Conservation (phyloP, 2,329 filamentous ascomycete genomes). For the Aspergillus sp. region DNA sequence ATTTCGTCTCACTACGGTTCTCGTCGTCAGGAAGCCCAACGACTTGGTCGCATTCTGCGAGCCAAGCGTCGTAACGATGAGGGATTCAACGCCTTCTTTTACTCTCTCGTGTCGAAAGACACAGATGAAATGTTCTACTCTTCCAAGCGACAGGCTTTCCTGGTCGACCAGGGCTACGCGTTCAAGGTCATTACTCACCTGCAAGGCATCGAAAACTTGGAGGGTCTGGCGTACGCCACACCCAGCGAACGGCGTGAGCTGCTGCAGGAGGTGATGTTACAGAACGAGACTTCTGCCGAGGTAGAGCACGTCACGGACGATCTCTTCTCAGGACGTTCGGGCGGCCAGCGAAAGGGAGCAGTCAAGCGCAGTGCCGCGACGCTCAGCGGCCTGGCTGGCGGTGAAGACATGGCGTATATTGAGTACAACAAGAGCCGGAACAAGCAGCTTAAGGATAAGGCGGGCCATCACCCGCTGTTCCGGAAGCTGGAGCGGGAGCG, state of each 20-base stretch:
- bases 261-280: conserved; percentile 83
- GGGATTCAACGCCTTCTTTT: conserved; percentile 99
- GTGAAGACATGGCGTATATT: conserved; percentile 95
- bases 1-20: conserved; percentile 98
- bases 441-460: conserved; percentile 65
- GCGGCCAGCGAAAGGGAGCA: conserved; percentile 54
- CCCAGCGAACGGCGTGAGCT: conserved; percentile 80
- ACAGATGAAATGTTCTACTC: conserved; percentile 98
- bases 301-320: conserved; percentile 71
- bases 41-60: conserved; percentile 86
- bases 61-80: conserved; percentile 96
- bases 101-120: conserved; percentile 94
- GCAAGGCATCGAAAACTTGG: conserved; percentile 82
- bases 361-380: conserved; percentile 80
- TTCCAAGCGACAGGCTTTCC: conserved; percentile 91
- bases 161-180: conserved; percentile 96
- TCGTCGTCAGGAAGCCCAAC: conserved; percentile 91
- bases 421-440: conserved; percentile 77
- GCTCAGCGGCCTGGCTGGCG: conserved; percentile 82
- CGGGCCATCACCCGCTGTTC: conserved; percentile 63
- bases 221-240: conserved; percentile 76
- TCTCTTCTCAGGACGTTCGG: conserved; percentile 61
- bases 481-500: conserved; percentile 66
- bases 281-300: conserved; percentile 73
- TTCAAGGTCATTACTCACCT: conserved; percentile 99